Conservation (phyloP, 2,329 filamentous ascomycete species). For the Fusarium vanettenii region DNA sequence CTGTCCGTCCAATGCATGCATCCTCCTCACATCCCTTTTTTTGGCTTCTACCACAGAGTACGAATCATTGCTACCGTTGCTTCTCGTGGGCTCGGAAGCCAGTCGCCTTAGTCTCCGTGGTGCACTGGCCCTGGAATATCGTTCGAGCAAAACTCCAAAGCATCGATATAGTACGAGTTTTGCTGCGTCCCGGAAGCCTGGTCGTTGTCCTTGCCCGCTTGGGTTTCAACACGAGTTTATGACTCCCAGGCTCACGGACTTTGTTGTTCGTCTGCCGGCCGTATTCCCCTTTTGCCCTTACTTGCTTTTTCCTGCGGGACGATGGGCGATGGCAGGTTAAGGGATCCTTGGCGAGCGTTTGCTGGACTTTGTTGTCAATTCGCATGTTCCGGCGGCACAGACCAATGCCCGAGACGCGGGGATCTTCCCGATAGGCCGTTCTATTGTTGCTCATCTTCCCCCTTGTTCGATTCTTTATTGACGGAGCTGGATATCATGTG, state of each 20-base stretch:
- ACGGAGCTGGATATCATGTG: conserved; percentile 21
- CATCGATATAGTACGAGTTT: conserved; percentile 22
- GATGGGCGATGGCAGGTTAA: conserved; percentile 29
- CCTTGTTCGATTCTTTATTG: conserved; percentile 26
- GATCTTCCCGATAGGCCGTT: conserved; percentile 39
- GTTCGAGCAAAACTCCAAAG: conserved; percentile 36
- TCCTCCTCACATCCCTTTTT: conserved; percentile 17
- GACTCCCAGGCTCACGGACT: conserved; percentile 21
- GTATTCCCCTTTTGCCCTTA: conserved; percentile 11
- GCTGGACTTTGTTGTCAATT: conserved; percentile 21
- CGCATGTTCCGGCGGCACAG: conserved; percentile 22
- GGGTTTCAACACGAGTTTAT: conserved; percentile 19
- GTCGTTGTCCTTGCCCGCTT: conserved; percentile 22
- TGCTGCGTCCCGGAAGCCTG: conserved; percentile 27
- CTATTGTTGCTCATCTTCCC: conserved; percentile 5
- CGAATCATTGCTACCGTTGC: conserved; percentile 21
- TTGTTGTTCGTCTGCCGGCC: conserved; percentile 15
- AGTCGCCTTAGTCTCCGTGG: conserved; percentile 28
- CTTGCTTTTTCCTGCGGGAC: conserved; percentile 14
- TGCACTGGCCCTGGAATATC: conserved; percentile 32
- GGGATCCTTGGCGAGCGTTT: conserved; percentile 8
- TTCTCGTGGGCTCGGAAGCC: conserved; percentile 27
- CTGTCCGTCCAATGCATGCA: conserved; percentile 4
- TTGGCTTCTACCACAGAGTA: conserved; percentile 10
- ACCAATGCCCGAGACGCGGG: conserved; percentile 25